These are phyloP conservation scores for Solanum appendiculatum DNA, from an alignment of 257 asterid species.

Conservation along the genomic window DNA sequence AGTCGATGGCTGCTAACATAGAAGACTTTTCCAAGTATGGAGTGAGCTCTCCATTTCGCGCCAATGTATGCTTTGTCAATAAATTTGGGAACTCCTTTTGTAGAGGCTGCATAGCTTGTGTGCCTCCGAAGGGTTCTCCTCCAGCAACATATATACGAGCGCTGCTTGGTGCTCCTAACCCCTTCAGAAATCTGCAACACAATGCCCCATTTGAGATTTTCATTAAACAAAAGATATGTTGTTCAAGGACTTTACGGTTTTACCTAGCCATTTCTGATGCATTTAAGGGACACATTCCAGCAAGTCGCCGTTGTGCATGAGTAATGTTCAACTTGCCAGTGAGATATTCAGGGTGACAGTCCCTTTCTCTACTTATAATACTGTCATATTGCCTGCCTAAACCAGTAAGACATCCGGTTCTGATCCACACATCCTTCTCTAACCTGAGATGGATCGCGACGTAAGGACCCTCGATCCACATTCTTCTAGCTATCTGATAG, in stretches of 20 bases:
- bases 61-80: conserved; percentile 30
- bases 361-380: conserved; percentile 28
- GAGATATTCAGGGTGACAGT: conserved; percentile 34
- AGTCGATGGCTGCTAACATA: conserved; percentile 51
- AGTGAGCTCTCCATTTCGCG: conserved; percentile 40
- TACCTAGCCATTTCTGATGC: conserved; percentile 48
- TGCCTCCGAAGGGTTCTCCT: conserved; percentile 61
- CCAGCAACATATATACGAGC: conserved; percentile 44
- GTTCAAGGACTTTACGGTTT: not conserved
- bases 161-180: conserved; percentile 31
- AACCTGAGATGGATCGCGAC: conserved; percentile 48
- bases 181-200: conserved; percentile 33
- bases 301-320: conserved; percentile 29
- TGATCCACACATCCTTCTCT: conserved; percentile 61
- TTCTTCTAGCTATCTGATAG: conserved; percentile 42
- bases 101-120: conserved; percentile 30
- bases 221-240: not conserved
- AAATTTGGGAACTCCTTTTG: conserved; percentile 40
- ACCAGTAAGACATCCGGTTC: conserved; percentile 56
- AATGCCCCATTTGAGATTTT: not conserved
- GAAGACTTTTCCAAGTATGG: conserved; percentile 44
- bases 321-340: conserved; percentile 42
- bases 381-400: conserved; percentile 36
- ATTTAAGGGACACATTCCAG: conserved; percentile 57
- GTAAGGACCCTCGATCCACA: conserved; percentile 67